A percentile compares a stretch with the other conserved stretches of the same genome.
Evolutionary conservation across 2,329 filamentous ascomycete species (phyloP).

Genomic region (Aspergillus ustus): DNA sequence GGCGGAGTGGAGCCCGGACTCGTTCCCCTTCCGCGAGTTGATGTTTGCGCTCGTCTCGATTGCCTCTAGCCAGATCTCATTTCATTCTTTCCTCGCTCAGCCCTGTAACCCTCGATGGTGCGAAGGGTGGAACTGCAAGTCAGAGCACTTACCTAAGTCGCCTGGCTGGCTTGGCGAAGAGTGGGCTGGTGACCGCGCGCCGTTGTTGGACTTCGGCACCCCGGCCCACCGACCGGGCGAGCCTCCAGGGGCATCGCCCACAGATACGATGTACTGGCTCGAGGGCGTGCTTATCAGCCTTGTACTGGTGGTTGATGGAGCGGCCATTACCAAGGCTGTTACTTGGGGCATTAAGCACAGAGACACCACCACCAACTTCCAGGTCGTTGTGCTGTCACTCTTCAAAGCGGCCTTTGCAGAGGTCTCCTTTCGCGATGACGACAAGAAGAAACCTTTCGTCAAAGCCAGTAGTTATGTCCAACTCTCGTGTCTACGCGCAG

Average conservation of each 20-base stretch:
- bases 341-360: slow-evolving; percentile 10
- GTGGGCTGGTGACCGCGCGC: slow-evolving; percentile 9
- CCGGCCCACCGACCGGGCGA: slow-evolving; percentile 13
- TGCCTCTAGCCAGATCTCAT: slow-evolving; percentile 10
- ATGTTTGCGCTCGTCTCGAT: slow-evolving; percentile 17
- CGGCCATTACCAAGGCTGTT: slow-evolving; percentile 13
- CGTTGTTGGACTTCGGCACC: slow-evolving; percentile 17
- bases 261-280: slow-evolving; percentile 16
- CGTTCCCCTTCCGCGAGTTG: slow-evolving; percentile 18
- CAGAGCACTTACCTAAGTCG: slow-evolving; percentile 1
- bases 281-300: slow-evolving; percentile 16
- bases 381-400: slow-evolving; percentile 13
- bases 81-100: slow-evolving; percentile 7
- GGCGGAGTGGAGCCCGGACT: slow-evolving; percentile 16
- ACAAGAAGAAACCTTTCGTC: neutral
- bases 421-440: neutral
- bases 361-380: slow-evolving; percentile 10
- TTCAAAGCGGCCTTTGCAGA: slow-evolving; percentile 10
- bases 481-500: slow-evolving; percentile 10
- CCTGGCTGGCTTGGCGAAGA: slow-evolving; percentile 10
- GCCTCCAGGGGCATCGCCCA: slow-evolving; percentile 15
- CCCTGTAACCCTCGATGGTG: slow-evolving; percentile 10
- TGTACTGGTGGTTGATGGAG: slow-evolving; percentile 12
- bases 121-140: neutral
- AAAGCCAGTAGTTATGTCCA: neutral